Evolutionary conservation across 768 basidiomycete species (phyloP).

Genomic region (Pleurotus cornucopiae): DNA sequence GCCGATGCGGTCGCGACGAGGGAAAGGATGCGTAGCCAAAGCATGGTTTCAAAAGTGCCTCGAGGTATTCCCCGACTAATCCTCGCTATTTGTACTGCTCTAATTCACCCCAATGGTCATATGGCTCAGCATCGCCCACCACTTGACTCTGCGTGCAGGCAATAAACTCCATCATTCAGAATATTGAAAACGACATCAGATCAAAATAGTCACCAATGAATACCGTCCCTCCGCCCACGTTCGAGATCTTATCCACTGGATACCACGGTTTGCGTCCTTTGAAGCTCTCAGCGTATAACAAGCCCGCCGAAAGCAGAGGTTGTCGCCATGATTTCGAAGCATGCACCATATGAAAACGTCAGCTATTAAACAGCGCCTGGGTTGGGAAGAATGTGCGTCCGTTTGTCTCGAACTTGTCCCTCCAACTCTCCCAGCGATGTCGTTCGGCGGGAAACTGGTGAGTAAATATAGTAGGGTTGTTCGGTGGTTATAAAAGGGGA

Average conservation of each 20-base stretch:
- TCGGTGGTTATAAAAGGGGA: too few species aligned
- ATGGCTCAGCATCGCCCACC: neutral
- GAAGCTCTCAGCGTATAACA: too few species aligned
- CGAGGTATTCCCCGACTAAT: too few species aligned
- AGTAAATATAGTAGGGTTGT: neutral
- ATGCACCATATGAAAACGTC: neutral
- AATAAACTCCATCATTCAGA: neutral
- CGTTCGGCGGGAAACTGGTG: neutral
- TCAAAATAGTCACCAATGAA: constrained; percentile 7
- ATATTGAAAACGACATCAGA: neutral
- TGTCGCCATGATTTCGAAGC: neutral
- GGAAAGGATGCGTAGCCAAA: neutral
- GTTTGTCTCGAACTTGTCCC: neutral
- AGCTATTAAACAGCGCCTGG: neutral
- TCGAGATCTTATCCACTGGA: neutral
- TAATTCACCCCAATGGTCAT: neutral
- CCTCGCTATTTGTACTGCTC: too few species aligned
- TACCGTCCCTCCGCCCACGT: neutral
- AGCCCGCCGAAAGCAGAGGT: too few species aligned
- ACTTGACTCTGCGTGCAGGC: neutral
- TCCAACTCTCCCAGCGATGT: constrained; percentile 5
- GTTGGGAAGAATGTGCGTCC: neutral
- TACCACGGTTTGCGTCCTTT: neutral
- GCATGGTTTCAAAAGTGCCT: neutral
- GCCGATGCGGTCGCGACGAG: constrained; percentile 1